A percentile compares a stretch with the other conserved stretches of the same genome.
These are phyloP conservation scores for Leucocoprinus leucothites DNA, from an alignment of 768 basidiomycete genomes.

Conservation along the genomic window DNA sequence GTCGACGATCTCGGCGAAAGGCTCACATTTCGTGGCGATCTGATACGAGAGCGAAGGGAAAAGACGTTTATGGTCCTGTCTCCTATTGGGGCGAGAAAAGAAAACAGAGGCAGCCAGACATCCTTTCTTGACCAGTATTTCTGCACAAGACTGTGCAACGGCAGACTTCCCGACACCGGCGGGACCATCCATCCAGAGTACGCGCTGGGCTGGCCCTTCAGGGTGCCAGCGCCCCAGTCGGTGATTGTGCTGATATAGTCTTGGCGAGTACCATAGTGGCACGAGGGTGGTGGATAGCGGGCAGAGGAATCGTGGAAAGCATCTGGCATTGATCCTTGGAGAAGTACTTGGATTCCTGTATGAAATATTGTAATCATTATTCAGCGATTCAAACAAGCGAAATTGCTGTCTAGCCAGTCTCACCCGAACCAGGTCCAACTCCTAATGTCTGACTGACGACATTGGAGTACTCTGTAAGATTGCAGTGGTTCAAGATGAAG, in stretches of 20 bases:
- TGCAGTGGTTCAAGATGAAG: too few relatives aligned
- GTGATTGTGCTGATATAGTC: neutral
- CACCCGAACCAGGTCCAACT: too few relatives aligned
- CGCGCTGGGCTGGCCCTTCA: neutral
- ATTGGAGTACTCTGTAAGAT: too few relatives aligned
- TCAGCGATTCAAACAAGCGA: too few relatives aligned
- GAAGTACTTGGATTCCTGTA: neutral
- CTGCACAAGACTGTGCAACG: slow-evolving; percentile 6
- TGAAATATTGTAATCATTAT: too few relatives aligned
- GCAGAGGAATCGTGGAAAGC: slow-evolving; percentile 2
- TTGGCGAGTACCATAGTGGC: slow-evolving; percentile 2
- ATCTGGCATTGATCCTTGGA: neutral
- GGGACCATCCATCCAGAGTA: slow-evolving; percentile 6
- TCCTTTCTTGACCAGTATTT: neutral
- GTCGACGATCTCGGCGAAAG: neutral
- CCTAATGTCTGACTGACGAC: too few relatives aligned
- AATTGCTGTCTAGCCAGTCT: too few relatives aligned
- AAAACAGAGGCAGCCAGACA: slow-evolving; percentile 6
- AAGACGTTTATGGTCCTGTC: neutral
- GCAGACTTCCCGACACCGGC: slow-evolving; percentile 13
- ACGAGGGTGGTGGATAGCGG: neutral
- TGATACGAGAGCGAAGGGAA: slow-evolving; percentile 2
- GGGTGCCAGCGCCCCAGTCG: neutral
- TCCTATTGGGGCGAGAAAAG: neutral
- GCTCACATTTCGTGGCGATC: neutral